phyloP scores from a whole-genome alignment of 2,329 filamentous ascomycete species.

The Penicillium occitanis region DNA sequence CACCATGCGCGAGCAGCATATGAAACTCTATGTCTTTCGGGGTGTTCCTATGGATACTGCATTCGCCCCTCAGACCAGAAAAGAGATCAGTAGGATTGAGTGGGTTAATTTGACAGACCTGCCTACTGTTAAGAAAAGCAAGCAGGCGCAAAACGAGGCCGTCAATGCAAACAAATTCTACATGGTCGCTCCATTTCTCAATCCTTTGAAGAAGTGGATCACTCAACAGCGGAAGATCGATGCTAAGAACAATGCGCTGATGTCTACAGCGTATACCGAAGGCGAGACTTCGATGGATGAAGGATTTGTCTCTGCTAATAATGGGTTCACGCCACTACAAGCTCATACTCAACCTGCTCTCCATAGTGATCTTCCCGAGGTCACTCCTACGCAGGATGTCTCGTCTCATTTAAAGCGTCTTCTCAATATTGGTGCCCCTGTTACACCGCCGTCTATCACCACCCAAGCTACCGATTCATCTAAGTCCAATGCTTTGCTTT shows the following conservation, averaged over 20 bases:
- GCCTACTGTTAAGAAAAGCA: conserved; percentile 74
- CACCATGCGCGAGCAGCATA: conserved; percentile 87
- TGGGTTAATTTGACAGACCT: conserved; percentile 92
- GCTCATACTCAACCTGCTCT: conserved; percentile 27
- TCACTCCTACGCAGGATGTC: conserved; percentile 43
- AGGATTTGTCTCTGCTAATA: conserved; percentile 26
- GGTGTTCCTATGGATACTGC: conserved; percentile 81
- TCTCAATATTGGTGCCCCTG: conserved; percentile 39
- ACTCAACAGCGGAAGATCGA: conserved; percentile 77
- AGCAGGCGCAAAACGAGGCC: conserved; percentile 56
- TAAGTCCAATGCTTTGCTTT: conserved; percentile 56
- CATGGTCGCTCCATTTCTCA: conserved; percentile 93
- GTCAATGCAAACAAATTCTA: conserved; percentile 85
- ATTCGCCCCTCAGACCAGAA: conserved; percentile 87
- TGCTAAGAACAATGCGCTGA: conserved; percentile 46
- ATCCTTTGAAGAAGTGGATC: conserved; percentile 85
- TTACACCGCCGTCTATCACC: conserved; percentile 22
- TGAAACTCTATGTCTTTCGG: conserved; percentile 88
- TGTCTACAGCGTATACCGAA: conserved; percentile 47
- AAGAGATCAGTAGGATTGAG: conserved; percentile 95
- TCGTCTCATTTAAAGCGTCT: conserved; percentile 54
- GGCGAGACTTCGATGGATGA: conserved; percentile 63
- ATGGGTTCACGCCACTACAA: conserved; percentile 25
- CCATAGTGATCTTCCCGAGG: conserved; percentile 44
- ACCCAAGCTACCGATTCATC: conserved; percentile 35